Base-by-base conservation (phyloP, 2,329 filamentous ascomycete species). In the Penicillium sp. region DNA sequence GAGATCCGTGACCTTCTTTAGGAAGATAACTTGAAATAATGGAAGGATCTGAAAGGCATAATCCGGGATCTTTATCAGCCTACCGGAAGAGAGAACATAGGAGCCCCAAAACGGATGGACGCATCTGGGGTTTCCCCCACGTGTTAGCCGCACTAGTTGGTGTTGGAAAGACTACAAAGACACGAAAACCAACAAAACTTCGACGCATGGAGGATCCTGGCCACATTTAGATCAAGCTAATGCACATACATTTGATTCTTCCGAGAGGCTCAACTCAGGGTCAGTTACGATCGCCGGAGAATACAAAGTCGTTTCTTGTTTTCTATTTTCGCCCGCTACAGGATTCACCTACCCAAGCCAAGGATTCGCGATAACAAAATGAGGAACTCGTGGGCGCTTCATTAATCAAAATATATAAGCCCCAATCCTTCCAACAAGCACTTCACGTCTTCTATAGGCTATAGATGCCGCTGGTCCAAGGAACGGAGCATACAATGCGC, bases 71-170 rank as follows among this genome's bases (percentile, higher is more conserved):
- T 40, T 40, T 20, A 7, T 40, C n/a, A 40, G 7, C 35, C 35
- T 40, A 40, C 15, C 15, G 35, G 35, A 40, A 40, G 35, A 40
- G 35, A 20, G n/a, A 40, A 40, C 6, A 20, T 20, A 49, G 7
- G n/a, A 37, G 29, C 22, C 33, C 35, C 35, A 37, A 29, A 31
- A 9, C 6, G 11, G 18, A 41, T 41, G 15, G 31, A 22, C 23
- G 40, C 8, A 11, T 41, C 35, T 23, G 15, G 33, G 20, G n/a
- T 35, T 15, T 15, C 22, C 42, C 6, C 48, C 48, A 50, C 48
- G 48, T 50, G 48, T 50, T 7, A 41, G 48, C 35, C 48, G 48
- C 48, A 50, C 40, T 20, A 49, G 29, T 11, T 40, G 40, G 22
- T 50, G 48, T 50, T 51, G 49, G 49, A 37, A 44, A 18, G 14